These are phyloP conservation scores for Leccinum subrobustum DNA, from an alignment of 1,284 basidiomycete species.

Conservation along the genomic window DNA sequence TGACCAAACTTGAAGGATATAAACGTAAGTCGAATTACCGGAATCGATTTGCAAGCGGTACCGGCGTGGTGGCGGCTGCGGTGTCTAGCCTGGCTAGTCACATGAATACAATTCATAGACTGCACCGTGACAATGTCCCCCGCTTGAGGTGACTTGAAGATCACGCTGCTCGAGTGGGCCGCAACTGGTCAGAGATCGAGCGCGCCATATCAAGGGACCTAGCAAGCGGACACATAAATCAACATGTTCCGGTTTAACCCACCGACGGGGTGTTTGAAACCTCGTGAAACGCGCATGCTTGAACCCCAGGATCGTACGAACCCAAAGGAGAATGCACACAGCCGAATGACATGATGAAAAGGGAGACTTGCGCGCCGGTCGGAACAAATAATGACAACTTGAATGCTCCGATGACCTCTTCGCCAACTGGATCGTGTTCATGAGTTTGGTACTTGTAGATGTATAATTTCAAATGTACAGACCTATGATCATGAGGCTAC, in stretches of 20 bases:
- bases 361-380: background rate
- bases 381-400: slow-evolving; percentile 6
- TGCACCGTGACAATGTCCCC: slow-evolving; percentile 3
- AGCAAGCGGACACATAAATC: slow-evolving; percentile 2
- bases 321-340: slow-evolving; percentile 28
- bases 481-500: slow-evolving; percentile 2
- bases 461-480: slow-evolving; percentile 22
- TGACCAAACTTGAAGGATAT: slow-evolving; percentile 7
- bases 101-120: background rate
- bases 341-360: slow-evolving; percentile 20
- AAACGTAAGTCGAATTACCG: slow-evolving; percentile 20
- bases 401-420: slow-evolving; percentile 12
- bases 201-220: background rate
- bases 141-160: slow-evolving; percentile 7
- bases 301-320: slow-evolving; percentile 12
- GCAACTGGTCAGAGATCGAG: background rate
- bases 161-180: background rate
- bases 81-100: slow-evolving; percentile 1
- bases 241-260: slow-evolving; percentile 1
- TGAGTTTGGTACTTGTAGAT: slow-evolving; percentile 9
- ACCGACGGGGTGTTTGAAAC: slow-evolving; percentile 18
- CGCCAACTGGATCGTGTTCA: slow-evolving; percentile 11
- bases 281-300: slow-evolving; percentile 21
- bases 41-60: slow-evolving; percentile 22
- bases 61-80: slow-evolving; percentile 21